Evolutionary conservation across 768 basidiomycete species (phyloP), one percentile per base, ranked within the genome.

Genomic region (Leccinum aurantiacum): DNA sequence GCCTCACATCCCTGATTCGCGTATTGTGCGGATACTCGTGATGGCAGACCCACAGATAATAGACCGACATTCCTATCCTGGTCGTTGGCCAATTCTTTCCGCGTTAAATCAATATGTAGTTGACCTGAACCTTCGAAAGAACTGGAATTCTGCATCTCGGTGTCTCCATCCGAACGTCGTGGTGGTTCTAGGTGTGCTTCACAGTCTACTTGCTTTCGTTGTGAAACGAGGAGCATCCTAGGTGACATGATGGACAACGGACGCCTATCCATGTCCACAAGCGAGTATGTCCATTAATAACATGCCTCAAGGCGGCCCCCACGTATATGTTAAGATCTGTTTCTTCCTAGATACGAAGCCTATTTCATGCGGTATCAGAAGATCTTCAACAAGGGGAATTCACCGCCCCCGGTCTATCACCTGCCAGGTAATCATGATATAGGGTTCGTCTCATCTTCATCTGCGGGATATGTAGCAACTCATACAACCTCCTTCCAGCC

Each of bases 341-440:
- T 53, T 58, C 24, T 53, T 19, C 25, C 17, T 71, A 97, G 95
- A 73, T 95, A 96, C 67, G 83, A 87, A 57, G 61, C 71, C 4
- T 95, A 95, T 67, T 83, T 80, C 60, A 69, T 69, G 22, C 82
- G 88, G 51, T 97, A 93, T 77, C 80, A 78, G 59, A 76, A 76
- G 49, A 93, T 94, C 35, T 95, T 96, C 75, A 73, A 77, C 29
- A 59, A 76, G 22, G 72, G 80, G 6, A 64, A 77, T 10, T 63
- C 71, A 7, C 64, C 67, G 17, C 76, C 83, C 3, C 86, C 88
- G 0, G 76, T 80, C 60, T 88, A 87, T 72, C 89, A 85, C 69
- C 80, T 95, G 29, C 89, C 94, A 3, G 96, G 96, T 6, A 98
- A 98, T 70, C 94, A 95, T 68, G 96, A 98, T 67, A 80, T 90